Base-by-base conservation (phyloP, 352 stramenopile genomes). In the Saprolegnia parasitica region DNA sequence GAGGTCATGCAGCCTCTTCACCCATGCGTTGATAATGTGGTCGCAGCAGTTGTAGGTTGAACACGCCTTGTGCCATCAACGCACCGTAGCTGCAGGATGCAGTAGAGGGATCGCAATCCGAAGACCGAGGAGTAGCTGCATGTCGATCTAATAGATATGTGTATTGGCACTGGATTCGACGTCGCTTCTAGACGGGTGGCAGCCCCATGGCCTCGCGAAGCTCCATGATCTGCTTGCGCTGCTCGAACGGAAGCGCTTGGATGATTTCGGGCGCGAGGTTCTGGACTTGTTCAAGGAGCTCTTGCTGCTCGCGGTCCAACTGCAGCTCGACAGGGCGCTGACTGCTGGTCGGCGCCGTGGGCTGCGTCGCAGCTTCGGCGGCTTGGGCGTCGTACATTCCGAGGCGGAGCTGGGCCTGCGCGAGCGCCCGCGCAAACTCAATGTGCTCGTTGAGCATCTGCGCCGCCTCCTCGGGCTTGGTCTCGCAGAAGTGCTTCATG, bases 211-310 rank as follows among this genome's bases (percentile, higher is more conserved):
- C 84, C 55, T 90, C 84, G 21, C 84, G 82, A 26, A 93, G 74
- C 71, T 93, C 83, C 84, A 93, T 93, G 70, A 93, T 90, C 73
- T 93, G 84, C 45, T 81, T 78, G 32, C 84, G 81, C 70, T 93
- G 82, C 23, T 85, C 83, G 5, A 74, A 77, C 21, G 84, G 84
- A 40, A 93, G 73, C 50, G 81, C 83, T 75, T 91, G 83, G 71
- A 93, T 93, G 45, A 91, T 80, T 73, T 93, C 84, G 0, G 83
- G 84, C 42, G 84, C 83, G 54, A 93, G 73, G 73, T 93, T 90
- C 66, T 89, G 83, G 65, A 93, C 81, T 65, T 93, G 80, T 52
- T 91, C 83, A 40, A 93, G 79, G 49, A 93, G 68, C 58, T 88
- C 79, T 60, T 93, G 84, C 58, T 93, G 84, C 72, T 90, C 84